Evolutionary conservation across 164 flowering plant species (phyloP).

Genomic region (Amborella trichopoda): DNA sequence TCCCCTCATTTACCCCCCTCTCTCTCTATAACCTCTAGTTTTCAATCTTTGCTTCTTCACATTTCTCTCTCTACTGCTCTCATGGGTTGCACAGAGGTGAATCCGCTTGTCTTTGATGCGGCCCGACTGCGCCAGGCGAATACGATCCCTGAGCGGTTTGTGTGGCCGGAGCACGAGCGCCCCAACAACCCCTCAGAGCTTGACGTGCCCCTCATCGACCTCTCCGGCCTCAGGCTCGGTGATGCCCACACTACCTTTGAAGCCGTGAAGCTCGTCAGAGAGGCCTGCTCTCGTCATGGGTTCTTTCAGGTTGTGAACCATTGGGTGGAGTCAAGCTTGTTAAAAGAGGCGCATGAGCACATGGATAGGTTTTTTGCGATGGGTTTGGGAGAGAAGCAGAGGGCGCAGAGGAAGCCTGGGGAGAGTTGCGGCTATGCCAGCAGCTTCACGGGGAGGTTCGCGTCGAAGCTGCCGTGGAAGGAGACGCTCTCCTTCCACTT

Average conservation of each 20-base stretch:
- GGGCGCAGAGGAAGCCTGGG: constrained; percentile 51
- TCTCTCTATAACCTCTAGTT: no score
- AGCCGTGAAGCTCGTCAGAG: constrained; percentile 28
- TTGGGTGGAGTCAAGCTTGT: constrained; percentile 33
- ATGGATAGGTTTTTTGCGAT: constrained; percentile 49
- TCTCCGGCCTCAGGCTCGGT: constrained; percentile 33
- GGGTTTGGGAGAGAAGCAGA: constrained; percentile 50
- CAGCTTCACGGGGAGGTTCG: constrained; percentile 75
- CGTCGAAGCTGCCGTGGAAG: constrained; percentile 79
- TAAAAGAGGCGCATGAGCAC: constrained; percentile 36
- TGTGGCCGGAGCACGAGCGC: constrained; percentile 76
- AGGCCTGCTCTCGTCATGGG: constrained; percentile 61
- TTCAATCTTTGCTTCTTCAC: no score
- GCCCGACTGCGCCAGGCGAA: constrained; percentile 22
- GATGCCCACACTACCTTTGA: constrained; percentile 24
- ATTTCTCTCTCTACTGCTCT: no score
- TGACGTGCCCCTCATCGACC: constrained; percentile 47
- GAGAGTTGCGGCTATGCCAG: constrained; percentile 81
- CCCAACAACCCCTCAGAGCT: constrained; percentile 24
- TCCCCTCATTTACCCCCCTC: no score
- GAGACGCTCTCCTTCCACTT: constrained; percentile 67
- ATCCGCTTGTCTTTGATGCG: constrained; percentile 56
- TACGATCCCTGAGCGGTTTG: constrained; percentile 48
- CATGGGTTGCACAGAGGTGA: no score
- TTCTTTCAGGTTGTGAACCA: constrained; percentile 72